A percentile compares a stretch with the other conserved stretches of the same genome.
Evolutionary conservation across 2,329 filamentous ascomycete genomes (phyloP).

Genomic region (Aphanocladium album): DNA sequence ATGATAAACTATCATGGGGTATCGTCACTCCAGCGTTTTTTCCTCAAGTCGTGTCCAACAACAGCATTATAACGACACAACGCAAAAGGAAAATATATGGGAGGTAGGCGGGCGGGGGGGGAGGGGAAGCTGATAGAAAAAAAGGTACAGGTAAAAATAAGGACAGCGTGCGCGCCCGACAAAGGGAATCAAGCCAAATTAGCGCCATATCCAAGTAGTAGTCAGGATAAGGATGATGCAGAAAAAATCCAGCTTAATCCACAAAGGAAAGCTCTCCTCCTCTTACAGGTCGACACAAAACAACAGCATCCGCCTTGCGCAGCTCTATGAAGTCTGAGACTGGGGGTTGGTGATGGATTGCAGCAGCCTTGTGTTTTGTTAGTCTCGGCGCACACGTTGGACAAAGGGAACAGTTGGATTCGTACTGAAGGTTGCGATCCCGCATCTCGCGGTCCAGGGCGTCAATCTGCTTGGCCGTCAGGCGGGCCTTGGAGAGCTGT

Average conservation of each 20-base stretch:
- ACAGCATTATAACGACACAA: neutral
- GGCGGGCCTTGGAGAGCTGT: constrained; percentile 41
- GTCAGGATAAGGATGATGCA: too few relatives aligned
- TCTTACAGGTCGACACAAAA: too few relatives aligned
- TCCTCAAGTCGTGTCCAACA: constrained; percentile 3
- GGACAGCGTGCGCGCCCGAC: neutral
- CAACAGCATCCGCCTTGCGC: too few relatives aligned
- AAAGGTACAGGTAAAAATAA: constrained; percentile 3
- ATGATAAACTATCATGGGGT: constrained; percentile 11
- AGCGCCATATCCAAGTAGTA: neutral
- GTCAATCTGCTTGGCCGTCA: constrained; percentile 45
- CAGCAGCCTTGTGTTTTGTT: constrained; percentile 13
- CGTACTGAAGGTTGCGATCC: constrained; percentile 47
- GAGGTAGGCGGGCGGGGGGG: neutral
- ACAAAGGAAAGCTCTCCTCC: neutral
- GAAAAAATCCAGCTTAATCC: neutral
- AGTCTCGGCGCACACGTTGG: neutral
- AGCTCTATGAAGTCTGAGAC: constrained; percentile 1
- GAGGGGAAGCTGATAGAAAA: neutral
- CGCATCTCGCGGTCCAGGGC: constrained; percentile 53
- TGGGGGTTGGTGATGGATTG: constrained; percentile 18
- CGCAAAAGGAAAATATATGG: neutral
- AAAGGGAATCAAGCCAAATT: neutral
- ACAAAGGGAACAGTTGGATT: neutral
- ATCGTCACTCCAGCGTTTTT: constrained; percentile 5